phyloP scores from a whole-genome alignment of 1,284 basidiomycete genomes.

The Puccinia novopanici region DNA sequence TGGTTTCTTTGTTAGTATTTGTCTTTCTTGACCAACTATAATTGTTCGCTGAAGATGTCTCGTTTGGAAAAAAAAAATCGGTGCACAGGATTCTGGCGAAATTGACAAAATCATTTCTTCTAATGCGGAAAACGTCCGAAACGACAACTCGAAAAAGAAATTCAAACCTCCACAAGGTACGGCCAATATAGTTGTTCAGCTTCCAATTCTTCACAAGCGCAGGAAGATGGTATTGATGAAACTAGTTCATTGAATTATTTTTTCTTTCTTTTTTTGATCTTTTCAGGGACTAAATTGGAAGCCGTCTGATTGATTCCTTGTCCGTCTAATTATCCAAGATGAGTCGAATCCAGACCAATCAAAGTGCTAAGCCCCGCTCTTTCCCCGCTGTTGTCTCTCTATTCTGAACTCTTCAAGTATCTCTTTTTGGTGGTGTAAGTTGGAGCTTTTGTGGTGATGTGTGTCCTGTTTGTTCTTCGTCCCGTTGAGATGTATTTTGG shows the following conservation, averaged over 20 bases:
- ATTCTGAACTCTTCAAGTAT: too few species aligned
- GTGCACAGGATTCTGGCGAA: constrained; percentile 32
- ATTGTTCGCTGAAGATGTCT: neutral
- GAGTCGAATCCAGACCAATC: too few species aligned
- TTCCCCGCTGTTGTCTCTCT: too few species aligned
- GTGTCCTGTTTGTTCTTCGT: too few species aligned
- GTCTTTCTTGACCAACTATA: neutral
- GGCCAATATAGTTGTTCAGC: neutral
- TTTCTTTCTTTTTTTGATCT: too few species aligned
- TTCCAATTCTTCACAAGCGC: neutral
- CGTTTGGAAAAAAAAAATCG: neutral
- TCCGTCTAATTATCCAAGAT: too few species aligned
- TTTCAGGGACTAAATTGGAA: constrained; percentile 8
- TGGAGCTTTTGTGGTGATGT: too few species aligned
- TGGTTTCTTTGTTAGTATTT: constrained; percentile 41
- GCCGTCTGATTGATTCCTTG: neutral
- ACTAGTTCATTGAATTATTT: neutral
- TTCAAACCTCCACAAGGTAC: constrained; percentile 19
- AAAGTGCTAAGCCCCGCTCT: too few species aligned
- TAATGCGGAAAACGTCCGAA: constrained; percentile 13
- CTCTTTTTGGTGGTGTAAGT: too few species aligned
- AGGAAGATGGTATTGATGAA: neutral
- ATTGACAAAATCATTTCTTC: constrained; percentile 32
- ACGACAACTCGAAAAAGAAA: constrained; percentile 20
- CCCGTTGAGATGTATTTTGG: too few species aligned